Conservation (phyloP, 148 eudicot genomes). For the Fagopyrum tataricum region DNA sequence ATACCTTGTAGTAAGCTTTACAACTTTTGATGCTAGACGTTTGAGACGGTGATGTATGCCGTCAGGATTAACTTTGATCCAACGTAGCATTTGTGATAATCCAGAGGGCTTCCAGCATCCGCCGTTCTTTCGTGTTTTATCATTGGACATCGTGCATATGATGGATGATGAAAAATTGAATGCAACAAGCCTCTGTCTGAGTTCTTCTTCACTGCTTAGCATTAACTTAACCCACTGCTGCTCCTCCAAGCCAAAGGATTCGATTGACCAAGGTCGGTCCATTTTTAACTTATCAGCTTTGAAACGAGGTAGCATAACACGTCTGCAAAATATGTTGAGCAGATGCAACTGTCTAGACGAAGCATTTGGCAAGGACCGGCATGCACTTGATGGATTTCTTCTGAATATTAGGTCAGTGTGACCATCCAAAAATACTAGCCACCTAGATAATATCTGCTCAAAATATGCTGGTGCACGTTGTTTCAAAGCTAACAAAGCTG, state of each 20-base stretch:
- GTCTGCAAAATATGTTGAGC: slow-evolving; percentile 60
- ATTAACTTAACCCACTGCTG: slow-evolving; percentile 59
- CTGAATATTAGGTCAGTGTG: slow-evolving; percentile 21
- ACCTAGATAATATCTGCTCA: slow-evolving; percentile 37
- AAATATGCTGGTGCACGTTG: slow-evolving; percentile 37
- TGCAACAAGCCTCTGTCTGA: slow-evolving; percentile 47
- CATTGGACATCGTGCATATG: no score
- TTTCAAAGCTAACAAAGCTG: slow-evolving; percentile 66
- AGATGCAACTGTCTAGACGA: slow-evolving; percentile 65
- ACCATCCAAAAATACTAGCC: slow-evolving; percentile 38
- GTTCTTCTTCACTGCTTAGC: slow-evolving; percentile 50
- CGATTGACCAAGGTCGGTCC: slow-evolving; percentile 22
- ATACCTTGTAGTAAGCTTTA: slow-evolving; percentile 47
- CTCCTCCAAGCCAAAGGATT: slow-evolving; percentile 23
- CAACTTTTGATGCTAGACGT: slow-evolving; percentile 41
- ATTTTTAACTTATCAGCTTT: slow-evolving; percentile 24
- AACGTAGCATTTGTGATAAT: no score
- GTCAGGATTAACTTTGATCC: slow-evolving; percentile 13
- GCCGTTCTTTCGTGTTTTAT: no score
- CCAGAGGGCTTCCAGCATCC: no score
- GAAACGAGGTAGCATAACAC: slow-evolving; percentile 35
- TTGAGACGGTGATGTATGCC: slow-evolving; percentile 28
- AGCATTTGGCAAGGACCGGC: slow-evolving; percentile 32
- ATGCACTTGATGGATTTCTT: slow-evolving; percentile 27
- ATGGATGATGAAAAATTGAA: no score